Evolutionary conservation across 2,329 filamentous ascomycete species (phyloP).

Genomic region (Trichoderma sp.): DNA sequence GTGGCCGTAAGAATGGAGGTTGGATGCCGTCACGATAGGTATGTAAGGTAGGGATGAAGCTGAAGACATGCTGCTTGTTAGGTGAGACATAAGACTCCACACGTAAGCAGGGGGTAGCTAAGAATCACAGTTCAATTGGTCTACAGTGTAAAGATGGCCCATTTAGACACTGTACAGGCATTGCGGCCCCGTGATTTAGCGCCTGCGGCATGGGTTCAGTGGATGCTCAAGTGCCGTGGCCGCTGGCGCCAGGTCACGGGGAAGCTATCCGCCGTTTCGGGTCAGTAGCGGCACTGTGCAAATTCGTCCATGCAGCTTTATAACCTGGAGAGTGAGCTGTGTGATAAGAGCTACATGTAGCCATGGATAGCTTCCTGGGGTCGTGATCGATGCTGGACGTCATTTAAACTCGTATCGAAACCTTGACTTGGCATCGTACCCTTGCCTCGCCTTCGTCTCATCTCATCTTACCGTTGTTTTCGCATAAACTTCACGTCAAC

Average conservation of each 20-base stretch:
- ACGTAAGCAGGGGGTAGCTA: background rate
- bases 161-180: background rate
- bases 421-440: background rate
- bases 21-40: background rate
- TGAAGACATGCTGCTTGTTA: background rate
- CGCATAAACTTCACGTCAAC: background rate
- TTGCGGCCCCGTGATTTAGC: background rate
- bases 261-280: constrained; percentile 10
- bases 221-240: background rate
- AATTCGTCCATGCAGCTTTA: background rate
- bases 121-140: background rate
- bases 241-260: background rate
- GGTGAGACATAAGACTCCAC: background rate
- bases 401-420: background rate
- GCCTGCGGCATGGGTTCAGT: background rate
- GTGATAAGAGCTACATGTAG: background rate
- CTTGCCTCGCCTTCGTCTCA: background rate
- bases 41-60: background rate
- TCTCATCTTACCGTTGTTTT: background rate
- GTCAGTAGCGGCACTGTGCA: background rate
- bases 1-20: background rate
- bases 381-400: background rate
- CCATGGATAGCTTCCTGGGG: background rate
- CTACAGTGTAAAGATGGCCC: background rate
- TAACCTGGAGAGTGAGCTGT: background rate